These are phyloP conservation scores for Aspergillus ustus DNA, from an alignment of 2,329 filamentous ascomycete genomes.

Conservation along the genomic window DNA sequence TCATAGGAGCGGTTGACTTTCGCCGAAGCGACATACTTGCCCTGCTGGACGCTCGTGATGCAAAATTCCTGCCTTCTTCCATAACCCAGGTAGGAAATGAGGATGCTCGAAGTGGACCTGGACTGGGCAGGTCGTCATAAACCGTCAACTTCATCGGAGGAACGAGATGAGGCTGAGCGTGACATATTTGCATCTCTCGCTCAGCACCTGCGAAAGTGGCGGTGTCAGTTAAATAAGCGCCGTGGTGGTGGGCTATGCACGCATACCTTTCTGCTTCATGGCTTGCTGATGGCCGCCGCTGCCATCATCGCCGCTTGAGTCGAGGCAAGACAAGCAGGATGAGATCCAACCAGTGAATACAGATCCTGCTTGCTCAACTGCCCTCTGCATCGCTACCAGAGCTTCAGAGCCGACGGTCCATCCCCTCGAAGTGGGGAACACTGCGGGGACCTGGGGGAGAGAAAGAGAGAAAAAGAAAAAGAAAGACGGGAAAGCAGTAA, in stretches of 20 bases:
- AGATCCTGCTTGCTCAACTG: conserved; percentile 45
- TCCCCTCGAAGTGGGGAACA: conserved; percentile 29
- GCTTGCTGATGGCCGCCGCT: conserved; percentile 29
- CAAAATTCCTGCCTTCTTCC: conserved; percentile 44
- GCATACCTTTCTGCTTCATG: conserved; percentile 27
- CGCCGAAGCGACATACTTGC: conserved; percentile 47
- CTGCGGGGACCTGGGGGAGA: conserved; percentile 13
- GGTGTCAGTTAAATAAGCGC: conserved; percentile 14
- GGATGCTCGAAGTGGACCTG: conserved; percentile 35
- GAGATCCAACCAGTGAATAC: conserved; percentile 45
- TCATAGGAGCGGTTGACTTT: conserved; percentile 36
- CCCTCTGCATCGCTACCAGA: conserved; percentile 42
- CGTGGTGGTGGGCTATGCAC: conserved; percentile 2
- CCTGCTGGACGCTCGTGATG: conserved; percentile 45
- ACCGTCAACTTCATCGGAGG: conserved; percentile 52
- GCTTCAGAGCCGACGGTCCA: conserved; percentile 35
- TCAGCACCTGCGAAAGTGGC: conserved; percentile 38
- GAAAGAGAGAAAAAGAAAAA: conserved; percentile 16
- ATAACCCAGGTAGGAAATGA: conserved; percentile 46
- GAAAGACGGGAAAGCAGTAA: conserved; percentile 2
- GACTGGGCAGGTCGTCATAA: conserved; percentile 46
- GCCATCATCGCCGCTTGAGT: conserved; percentile 30
- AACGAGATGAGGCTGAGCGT: conserved; percentile 52
- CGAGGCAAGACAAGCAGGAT: conserved; percentile 44
- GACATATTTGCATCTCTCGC: conserved; percentile 50